Percentiles rank a stretch among this genome's conserved stretches.
Evolutionary conservation across 2,329 filamentous ascomycete genomes (phyloP).

Genomic region (Botryotinia globosa): DNA sequence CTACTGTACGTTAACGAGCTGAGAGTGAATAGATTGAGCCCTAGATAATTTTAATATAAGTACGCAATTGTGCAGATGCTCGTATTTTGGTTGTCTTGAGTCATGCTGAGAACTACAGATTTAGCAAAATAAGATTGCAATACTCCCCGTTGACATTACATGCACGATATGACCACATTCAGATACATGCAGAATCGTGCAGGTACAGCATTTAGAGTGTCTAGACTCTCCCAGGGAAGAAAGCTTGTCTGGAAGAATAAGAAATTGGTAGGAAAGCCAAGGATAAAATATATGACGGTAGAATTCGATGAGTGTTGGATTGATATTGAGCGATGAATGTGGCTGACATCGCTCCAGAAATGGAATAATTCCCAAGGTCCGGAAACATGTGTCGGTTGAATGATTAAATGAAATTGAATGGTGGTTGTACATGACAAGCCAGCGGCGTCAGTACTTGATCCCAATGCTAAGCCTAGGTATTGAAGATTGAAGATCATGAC

Average conservation of each 20-base stretch:
- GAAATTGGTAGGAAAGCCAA: background rate
- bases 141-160: background rate
- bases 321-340: background rate
- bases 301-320: background rate
- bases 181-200: constrained; percentile 17
- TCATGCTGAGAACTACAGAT: background rate
- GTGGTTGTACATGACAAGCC: constrained; percentile 6
- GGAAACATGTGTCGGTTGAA: background rate
- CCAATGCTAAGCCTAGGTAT: background rate
- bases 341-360: background rate
- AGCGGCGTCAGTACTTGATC: background rate
- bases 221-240: background rate
- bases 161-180: constrained; percentile 17
- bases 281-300: background rate
- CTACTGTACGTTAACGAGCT: background rate
- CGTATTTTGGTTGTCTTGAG: background rate
- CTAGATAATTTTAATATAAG: background rate
- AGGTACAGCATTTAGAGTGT: constrained; percentile 7
- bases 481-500: background rate
- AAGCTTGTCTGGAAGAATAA: constrained; percentile 11
- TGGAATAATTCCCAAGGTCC: background rate
- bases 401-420: background rate
- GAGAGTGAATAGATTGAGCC: background rate
- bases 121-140: background rate
- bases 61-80: background rate